These are phyloP conservation scores for Elaeis guineensis DNA, from an alignment of 176 grass and related monocot genomes.

Conservation along the genomic window DNA sequence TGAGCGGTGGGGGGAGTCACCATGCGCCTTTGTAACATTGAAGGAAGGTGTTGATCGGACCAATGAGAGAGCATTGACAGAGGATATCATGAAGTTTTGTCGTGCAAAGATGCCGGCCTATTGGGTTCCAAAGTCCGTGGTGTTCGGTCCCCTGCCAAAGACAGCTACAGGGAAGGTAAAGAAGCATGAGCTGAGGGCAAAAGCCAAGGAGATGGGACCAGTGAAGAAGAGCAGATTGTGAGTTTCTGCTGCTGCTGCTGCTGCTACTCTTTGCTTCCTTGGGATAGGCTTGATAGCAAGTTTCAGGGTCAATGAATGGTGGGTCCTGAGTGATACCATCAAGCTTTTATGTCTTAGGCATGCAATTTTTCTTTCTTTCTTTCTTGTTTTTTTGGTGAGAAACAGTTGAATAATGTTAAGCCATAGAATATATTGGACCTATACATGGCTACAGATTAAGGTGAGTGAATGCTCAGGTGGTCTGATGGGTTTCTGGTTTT, in stretches of 20 bases:
- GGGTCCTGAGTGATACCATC: too few relatives aligned
- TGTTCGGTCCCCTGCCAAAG: constrained; percentile 81
- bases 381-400: too few relatives aligned
- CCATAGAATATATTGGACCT: too few relatives aligned
- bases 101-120: constrained; percentile 67
- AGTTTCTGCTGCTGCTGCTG: constrained; percentile 3
- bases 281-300: too few relatives aligned
- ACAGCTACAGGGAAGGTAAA: constrained; percentile 81
- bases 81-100: constrained; percentile 69
- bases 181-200: constrained; percentile 74
- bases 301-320: too few relatives aligned
- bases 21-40: constrained; percentile 67
- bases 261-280: too few relatives aligned
- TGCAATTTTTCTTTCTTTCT: too few relatives aligned
- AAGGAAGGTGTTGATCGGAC: constrained; percentile 38
- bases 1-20: constrained; percentile 87
- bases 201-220: constrained; percentile 72
- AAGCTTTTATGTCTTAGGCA: too few relatives aligned
- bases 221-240: constrained; percentile 78
- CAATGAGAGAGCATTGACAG: constrained; percentile 38
- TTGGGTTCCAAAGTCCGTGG: constrained; percentile 76
- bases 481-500: too few relatives aligned
- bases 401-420: too few relatives aligned
- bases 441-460: too few relatives aligned
- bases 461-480: too few relatives aligned